A percentile compares a stretch with the other conserved stretches of the same genome.
These are phyloP conservation scores for Selaginella moellendorffii DNA, from an alignment of 75 land plant species.

Conservation along the genomic window DNA sequence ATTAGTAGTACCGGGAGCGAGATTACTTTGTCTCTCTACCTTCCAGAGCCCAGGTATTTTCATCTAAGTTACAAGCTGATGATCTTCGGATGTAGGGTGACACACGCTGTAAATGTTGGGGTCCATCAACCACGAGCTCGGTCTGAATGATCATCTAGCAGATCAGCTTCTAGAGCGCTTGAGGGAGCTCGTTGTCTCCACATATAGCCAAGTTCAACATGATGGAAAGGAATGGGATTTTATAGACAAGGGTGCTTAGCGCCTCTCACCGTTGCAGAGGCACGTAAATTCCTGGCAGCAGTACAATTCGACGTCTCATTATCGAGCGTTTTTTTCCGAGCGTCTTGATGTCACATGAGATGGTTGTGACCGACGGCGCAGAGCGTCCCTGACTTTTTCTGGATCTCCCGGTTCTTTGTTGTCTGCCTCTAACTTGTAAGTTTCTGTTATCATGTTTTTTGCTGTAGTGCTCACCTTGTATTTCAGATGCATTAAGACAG, in stretches of 20 bases:
- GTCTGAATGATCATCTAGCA: background rate
- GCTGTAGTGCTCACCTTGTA: background rate
- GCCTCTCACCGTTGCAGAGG: constrained; percentile 2
- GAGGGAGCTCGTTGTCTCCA: constrained; percentile 1
- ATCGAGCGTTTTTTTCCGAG: background rate
- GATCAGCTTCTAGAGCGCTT: background rate
- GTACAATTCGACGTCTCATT: background rate
- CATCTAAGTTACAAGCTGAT: background rate
- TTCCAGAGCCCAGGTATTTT: constrained; percentile 1
- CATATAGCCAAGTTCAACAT: background rate
- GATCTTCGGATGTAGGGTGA: background rate
- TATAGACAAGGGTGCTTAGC: background rate
- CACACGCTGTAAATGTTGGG: background rate
- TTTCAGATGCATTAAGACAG: constrained; percentile 1
- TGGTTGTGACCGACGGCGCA: constrained; percentile 2
- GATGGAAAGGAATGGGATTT: background rate
- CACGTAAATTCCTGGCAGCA: background rate
- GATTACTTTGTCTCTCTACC: background rate
- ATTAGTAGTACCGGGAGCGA: background rate
- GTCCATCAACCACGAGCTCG: constrained; percentile 1
- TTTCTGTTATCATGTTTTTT: background rate
- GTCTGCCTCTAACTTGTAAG: background rate
- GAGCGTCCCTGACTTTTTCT: background rate
- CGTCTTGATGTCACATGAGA: background rate
- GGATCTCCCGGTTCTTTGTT: background rate